Evolutionary conservation across 2,329 filamentous ascomycete genomes (phyloP), one percentile per base, ranked within the genome.

Genomic region (Penicillium sp.): DNA sequence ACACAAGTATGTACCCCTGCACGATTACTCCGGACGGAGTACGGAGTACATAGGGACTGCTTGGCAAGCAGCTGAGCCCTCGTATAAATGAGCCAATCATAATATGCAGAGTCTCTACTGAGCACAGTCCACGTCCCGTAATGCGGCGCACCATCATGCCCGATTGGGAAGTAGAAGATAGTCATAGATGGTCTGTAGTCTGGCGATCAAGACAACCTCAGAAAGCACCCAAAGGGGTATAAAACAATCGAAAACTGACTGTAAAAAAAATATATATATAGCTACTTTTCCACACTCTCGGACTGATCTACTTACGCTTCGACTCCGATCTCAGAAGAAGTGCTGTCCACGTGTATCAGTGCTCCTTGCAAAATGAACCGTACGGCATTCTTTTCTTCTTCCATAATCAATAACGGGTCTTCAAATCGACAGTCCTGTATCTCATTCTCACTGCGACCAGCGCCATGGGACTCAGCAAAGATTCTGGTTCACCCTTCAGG

Each of bases 111-210:
- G 16, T 4, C 13, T 5, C 4, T 31, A 31, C 32, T 34, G 32
- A 34, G 32, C 45, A 31, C 45, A 29, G 37, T 27, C 49, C 49
- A 42, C 34, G 21, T 45, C 46, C 15, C 45, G 46, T 21, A 15
- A 31, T 21, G 6, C 35, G 32, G 54, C 51, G 57, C 55, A 42
- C 13, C 23, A 48, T 55, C 4, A 12, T 18, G 1, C 57, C 49
- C 37, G 23, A 55, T 47, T 45, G 15, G 52, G 55, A 50, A 42
- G 15, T 18, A 38, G 16, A 2, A 37, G 34, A 29, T 29, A 29
- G 8, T 3, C n/a, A 38, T 38, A 21, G 35, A 38, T 21, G 37
- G 12, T 23, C 3, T 8, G 8, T 23, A 39, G 6, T 39, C 38
- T 39, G 18, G 38, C 38, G 12, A 23, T 13, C 12, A 39, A 21